Base-by-base conservation (phyloP, 1,284 basidiomycete genomes). In the Cutaneotrichosporon sp. region DNA sequence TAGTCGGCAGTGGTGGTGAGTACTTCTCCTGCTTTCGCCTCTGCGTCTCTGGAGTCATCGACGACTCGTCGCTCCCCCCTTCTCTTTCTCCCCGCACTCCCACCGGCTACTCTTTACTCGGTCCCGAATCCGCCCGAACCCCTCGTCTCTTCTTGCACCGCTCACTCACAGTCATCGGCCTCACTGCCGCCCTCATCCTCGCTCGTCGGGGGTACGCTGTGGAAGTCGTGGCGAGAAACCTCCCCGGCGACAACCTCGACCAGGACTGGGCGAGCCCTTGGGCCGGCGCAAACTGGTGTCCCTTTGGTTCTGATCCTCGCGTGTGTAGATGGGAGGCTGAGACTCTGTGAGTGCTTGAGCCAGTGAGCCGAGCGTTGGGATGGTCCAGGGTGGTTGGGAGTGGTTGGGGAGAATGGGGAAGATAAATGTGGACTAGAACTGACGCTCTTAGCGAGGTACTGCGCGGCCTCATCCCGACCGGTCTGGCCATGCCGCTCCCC, bases 181-280 rank as follows among this genome's bases (percentile, higher is more conserved):
- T 69, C 40, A 69, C 68, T 14, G 63, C 61, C 7, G 68, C 68
- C 32, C 64, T 69, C 30, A n/a, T 65, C 32, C 65, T 69, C 18
- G 68, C 68, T 7, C 60, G 68, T 18, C 30, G 63, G 3, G 68
- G 56, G 30, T 58, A 56, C 42, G 13, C 60, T 38, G 26, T 58
- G 18, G 21, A 61, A 26, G 22, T 57, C 50, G 26, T 61, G 36
- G 36, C 60, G 61, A 34, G 81, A 77, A 26, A 85, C 68, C 64
- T 82, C 74, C 76, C 83, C 85, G 16, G 86, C 73, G 58, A 83
- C 80, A 62, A 86, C 83, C 53, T 62, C 14, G 58, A 55, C 46
- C 65, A 67, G 53, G 68, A 67, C 61, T 69, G 68, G 68, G 26
- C 68, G 30, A 77, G 78, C 5, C 85, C 86, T 69, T 87, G 85